Evolutionary conservation across 139 green algal species (phyloP).

Genomic region (Asterochloris sp.): DNA sequence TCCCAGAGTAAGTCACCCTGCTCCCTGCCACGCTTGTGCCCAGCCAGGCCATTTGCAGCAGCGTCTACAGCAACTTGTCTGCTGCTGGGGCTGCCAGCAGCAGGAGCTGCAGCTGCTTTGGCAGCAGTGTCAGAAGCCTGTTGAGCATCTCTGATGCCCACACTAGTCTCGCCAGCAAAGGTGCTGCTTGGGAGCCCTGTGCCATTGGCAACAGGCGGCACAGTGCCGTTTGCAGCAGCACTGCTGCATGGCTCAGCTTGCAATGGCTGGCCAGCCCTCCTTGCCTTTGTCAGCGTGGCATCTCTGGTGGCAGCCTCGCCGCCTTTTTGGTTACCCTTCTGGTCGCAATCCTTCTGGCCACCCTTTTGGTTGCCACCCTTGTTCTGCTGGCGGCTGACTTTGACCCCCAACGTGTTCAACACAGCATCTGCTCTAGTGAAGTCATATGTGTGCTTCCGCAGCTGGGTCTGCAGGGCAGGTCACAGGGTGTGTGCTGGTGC

Average conservation of each 20-base stretch:
- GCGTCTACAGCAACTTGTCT: no score
- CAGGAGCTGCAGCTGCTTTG: no score
- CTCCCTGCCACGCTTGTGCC: no score
- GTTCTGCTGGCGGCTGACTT: conserved; percentile 23
- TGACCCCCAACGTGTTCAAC: conserved; percentile 49
- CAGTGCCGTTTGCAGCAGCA: no score
- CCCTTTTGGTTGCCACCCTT: conserved; percentile 8
- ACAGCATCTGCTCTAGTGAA: conserved; percentile 60
- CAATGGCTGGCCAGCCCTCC: not conserved
- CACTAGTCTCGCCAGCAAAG: no score
- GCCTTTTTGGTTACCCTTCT: not conserved
- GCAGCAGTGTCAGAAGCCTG: no score
- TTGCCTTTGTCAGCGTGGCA: not conserved
- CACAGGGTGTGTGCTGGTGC: not conserved
- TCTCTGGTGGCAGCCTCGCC: not conserved
- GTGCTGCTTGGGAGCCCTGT: no score
- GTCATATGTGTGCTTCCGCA: conserved; percentile 51
- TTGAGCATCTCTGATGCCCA: no score
- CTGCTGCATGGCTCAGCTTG: no score
- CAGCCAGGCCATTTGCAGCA: no score
- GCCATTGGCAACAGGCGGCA: no score
- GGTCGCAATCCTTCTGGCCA: conserved; percentile 13
- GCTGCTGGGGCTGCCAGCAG: no score
- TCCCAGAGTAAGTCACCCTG: not conserved
- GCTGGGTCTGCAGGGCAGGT: conserved; percentile 6